phyloP scores from a whole-genome alignment of 2,329 filamentous ascomycete genomes.

The Exophiala mesophila region DNA sequence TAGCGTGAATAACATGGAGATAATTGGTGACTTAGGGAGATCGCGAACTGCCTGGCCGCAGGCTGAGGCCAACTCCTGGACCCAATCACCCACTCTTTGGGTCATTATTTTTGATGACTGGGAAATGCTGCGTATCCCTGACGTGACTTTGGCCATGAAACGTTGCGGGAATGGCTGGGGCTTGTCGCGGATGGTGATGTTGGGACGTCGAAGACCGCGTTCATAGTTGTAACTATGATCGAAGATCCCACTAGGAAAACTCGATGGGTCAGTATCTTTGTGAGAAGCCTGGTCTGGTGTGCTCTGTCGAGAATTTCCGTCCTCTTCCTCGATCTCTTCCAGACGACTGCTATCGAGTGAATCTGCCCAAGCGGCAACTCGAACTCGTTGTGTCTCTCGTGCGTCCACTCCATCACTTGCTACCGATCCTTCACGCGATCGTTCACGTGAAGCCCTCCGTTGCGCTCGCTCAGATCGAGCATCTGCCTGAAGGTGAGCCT shows the following conservation, averaged over 20 bases:
- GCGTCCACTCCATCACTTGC: slow-evolving; percentile 17
- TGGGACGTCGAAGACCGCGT: slow-evolving; percentile 22
- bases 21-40: slow-evolving; percentile 17
- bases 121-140: background rate
- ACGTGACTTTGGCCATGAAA: slow-evolving; percentile 6
- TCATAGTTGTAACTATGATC: slow-evolving; percentile 28
- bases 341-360: slow-evolving; percentile 20
- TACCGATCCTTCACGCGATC: slow-evolving; percentile 22
- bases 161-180: slow-evolving; percentile 8
- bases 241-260: slow-evolving; percentile 26
- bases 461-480: slow-evolving; percentile 22
- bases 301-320: slow-evolving; percentile 5
- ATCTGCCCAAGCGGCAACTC: slow-evolving; percentile 23
- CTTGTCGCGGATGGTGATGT: slow-evolving; percentile 13
- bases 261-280: slow-evolving; percentile 24
- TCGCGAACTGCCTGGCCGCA: slow-evolving; percentile 13
- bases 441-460: slow-evolving; percentile 24
- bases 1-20: slow-evolving; percentile 12
- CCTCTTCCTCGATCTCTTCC: slow-evolving; percentile 23
- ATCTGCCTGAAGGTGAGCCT: slow-evolving; percentile 16
- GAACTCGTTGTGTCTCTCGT: slow-evolving; percentile 13
- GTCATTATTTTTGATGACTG: slow-evolving; percentile 3
- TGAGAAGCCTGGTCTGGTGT: slow-evolving; percentile 13
- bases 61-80: slow-evolving; percentile 6
- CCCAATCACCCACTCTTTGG: slow-evolving; percentile 11